Evolutionary conservation across 192 early-diverging fungal genomes (phyloP), one percentile per base, ranked within the genome.

Genomic region (Spizellomyces punctatus): DNA sequence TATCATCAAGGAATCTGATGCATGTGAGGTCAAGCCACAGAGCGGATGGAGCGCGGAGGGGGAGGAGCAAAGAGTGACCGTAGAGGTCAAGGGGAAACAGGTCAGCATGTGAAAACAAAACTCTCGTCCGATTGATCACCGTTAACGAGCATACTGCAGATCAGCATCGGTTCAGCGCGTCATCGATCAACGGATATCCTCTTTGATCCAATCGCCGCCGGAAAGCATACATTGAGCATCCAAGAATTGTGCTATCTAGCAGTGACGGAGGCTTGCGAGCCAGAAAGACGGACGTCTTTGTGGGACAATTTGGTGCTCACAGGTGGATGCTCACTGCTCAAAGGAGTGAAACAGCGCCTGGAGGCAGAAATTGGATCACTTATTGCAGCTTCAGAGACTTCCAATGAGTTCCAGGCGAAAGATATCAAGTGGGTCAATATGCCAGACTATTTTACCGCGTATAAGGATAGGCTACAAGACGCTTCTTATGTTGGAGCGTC

Each of bases 261-360:
- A 4, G 83, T 91, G 19, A 81, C 86, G 41, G 77, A 67, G 19
- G 58, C 80, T 6, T 69, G 46, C 85, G 94, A 81, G 88, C 91
- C 71, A 2, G 93, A 94, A 55, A 91, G 88, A 61, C 88, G 95
- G 36, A 80, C 85, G n/a, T 70, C 78, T 49, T 78, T 97, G 56
- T 96, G 92, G 92, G 95, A 98, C 66, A 82, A 83, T 67, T 84
- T 98, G 45, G 81, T 94, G 10, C 45, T 99, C 3, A 92, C 92
- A 0, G 97, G 97, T 46, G 97, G 97, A 5, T 70, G 46, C 5
- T 69, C 60, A n/a, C 41, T 22, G 8, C 57, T 83, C n/a, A 73
- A 73, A 55, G 84, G 91, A 6, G 66, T 97, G 7, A 86, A 90
- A 68, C 73, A 83, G 16, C 86, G 91, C 46, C 81, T 96, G 42